Percentiles rank a stretch among this genome's conserved stretches.
Evolutionary conservation across 805 yeast species (phyloP).

Genomic region (Lipomyces spencermartinsiae): DNA sequence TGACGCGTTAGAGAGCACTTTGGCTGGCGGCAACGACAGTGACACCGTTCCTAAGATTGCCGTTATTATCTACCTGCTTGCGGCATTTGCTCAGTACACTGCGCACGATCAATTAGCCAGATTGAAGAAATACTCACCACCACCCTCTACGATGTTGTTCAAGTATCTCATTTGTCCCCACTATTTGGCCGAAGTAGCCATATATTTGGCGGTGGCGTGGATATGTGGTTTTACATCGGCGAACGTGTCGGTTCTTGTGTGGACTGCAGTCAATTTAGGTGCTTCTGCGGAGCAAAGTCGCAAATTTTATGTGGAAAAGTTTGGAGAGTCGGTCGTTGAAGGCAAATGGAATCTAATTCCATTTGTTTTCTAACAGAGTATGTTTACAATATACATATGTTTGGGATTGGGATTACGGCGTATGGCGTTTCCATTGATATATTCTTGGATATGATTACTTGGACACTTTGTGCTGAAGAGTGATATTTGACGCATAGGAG

Average conservation of each 20-base stretch:
- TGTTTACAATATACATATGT: neutral
- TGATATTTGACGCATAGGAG: neutral
- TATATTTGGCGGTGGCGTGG: slow-evolving; percentile 50
- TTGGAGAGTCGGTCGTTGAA: slow-evolving; percentile 29
- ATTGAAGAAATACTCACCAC: slow-evolving; percentile 61
- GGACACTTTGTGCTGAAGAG: neutral
- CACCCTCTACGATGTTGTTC: slow-evolving; percentile 49
- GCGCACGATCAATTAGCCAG: slow-evolving; percentile 58
- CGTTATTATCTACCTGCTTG: slow-evolving; percentile 44
- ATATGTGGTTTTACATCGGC: slow-evolving; percentile 36
- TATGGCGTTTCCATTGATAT: neutral
- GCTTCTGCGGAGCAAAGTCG: slow-evolving; percentile 58
- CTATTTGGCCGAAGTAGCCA: slow-evolving; percentile 62
- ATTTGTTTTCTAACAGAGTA: slow-evolving; percentile 9
- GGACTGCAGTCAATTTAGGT: slow-evolving; percentile 53
- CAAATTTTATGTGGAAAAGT: slow-evolving; percentile 49
- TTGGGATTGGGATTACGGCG: neutral
- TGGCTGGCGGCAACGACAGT: neutral
- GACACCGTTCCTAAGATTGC: slow-evolving; percentile 19
- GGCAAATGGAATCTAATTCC: slow-evolving; percentile 29
- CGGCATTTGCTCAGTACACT: slow-evolving; percentile 54
- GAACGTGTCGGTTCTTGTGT: slow-evolving; percentile 38
- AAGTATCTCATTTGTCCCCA: slow-evolving; percentile 61
- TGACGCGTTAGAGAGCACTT: slow-evolving; percentile 13
- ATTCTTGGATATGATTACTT: neutral